These are phyloP conservation scores for Dioscorea alata DNA, from an alignment of 106 monocot species.

Conservation along the genomic window DNA sequence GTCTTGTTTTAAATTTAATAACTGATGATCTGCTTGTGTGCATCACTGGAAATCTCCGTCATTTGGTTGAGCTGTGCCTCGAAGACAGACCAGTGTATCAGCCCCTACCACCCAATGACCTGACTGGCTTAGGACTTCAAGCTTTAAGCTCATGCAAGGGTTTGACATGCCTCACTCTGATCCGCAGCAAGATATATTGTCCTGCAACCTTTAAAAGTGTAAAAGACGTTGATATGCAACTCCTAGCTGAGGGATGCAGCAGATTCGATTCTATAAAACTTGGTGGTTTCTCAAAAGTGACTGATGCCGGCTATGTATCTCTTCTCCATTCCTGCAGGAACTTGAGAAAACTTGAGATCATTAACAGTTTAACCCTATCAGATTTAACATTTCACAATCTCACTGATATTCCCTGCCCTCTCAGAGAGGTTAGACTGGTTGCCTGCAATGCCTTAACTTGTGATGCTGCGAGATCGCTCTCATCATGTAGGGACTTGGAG, in stretches of 20 bases:
- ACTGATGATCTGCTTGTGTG: conserved; percentile 48
- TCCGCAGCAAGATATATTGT: conserved; percentile 29
- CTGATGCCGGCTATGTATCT: conserved; percentile 79
- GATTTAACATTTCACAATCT: conserved; percentile 76
- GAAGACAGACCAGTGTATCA: conserved; percentile 53
- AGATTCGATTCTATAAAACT: conserved; percentile 61
- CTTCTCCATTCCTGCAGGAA: conserved; percentile 64
- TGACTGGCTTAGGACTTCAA: conserved; percentile 66
- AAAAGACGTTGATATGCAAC: conserved; percentile 66
- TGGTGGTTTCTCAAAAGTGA: conserved; percentile 80
- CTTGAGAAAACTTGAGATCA: conserved; percentile 58
- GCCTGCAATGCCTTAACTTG: conserved; percentile 67
- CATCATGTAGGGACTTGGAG: conserved; percentile 46
- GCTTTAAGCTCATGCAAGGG: conserved; percentile 33
- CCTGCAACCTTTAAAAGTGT: conserved; percentile 49
- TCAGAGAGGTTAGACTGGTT: conserved; percentile 62
- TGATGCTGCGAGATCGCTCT: conserved; percentile 40
- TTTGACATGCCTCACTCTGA: conserved; percentile 53
- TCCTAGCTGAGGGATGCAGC: conserved; percentile 55
- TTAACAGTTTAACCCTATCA: conserved; percentile 48
- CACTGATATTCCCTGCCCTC: conserved; percentile 19
- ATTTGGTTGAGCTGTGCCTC: conserved; percentile 55
- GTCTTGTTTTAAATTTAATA: conserved; percentile 59
- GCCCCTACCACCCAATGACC: conserved; percentile 29
- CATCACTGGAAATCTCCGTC: conserved; percentile 35